Conservation (phyloP, 2,329 filamentous ascomycete species). For the Coniochaeta pulveracea region DNA sequence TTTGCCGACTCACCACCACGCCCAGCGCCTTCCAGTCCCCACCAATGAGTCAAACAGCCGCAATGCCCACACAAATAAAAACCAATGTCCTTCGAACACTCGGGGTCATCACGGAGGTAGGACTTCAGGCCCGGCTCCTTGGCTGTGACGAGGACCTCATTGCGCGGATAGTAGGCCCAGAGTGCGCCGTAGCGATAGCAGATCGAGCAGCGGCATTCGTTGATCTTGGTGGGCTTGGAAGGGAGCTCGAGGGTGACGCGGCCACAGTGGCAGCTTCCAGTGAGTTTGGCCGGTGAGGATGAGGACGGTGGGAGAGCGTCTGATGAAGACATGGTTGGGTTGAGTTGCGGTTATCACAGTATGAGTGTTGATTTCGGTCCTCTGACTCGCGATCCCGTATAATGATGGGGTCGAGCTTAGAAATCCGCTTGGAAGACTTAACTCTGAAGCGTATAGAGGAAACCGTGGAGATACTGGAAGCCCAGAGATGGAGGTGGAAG, state of each 20-base stretch:
- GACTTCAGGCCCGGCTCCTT: neutral
- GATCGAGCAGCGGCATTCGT: slow-evolving; percentile 7
- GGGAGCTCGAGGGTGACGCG: slow-evolving; percentile 7
- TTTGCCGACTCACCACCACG: neutral
- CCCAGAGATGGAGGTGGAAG: no score
- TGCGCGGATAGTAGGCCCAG: slow-evolving; percentile 6
- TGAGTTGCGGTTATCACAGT: neutral
- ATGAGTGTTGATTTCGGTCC: no score
- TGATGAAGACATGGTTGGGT: no score
- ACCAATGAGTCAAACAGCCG: slow-evolving; percentile 10
- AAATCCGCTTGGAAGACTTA: no score
- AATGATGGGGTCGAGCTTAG: no score
- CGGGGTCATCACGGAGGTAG: slow-evolving; percentile 4
- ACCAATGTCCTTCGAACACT: slow-evolving; percentile 1
- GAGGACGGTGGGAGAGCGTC: slow-evolving; percentile 4
- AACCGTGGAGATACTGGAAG: no score
- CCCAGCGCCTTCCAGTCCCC: neutral
- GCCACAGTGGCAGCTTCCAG: slow-evolving; percentile 6
- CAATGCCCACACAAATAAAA: slow-evolving; percentile 7
- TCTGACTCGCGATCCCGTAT: no score
- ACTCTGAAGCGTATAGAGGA: no score
- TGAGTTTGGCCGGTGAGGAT: slow-evolving; percentile 1
- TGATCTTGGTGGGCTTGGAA: slow-evolving; percentile 3
- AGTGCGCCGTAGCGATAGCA: slow-evolving; percentile 8
- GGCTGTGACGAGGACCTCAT: slow-evolving; percentile 5